Evolutionary conservation across 306 rosid species (phyloP).

Genomic region (Medicago ruthenica): DNA sequence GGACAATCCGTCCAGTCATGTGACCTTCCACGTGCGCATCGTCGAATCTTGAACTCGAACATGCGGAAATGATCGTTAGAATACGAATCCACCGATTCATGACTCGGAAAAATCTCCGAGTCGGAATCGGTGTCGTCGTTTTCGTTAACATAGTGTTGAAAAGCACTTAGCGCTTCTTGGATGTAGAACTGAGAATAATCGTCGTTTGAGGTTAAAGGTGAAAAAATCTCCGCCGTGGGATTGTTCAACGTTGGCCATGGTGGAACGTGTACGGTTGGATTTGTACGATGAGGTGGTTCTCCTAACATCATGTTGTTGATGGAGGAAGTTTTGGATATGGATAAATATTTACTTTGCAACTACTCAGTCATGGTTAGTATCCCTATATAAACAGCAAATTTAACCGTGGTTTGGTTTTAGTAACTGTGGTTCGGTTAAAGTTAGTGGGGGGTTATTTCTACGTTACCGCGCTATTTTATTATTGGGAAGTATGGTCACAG

Average conservation of each 20-base stretch:
- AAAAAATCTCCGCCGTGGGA: slow-evolving; percentile 51
- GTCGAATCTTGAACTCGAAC: slow-evolving; percentile 87
- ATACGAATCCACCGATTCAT: slow-evolving; percentile 57
- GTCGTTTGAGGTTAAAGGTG: slow-evolving; percentile 53
- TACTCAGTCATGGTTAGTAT: slow-evolving; percentile 36
- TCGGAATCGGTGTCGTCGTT: slow-evolving; percentile 51
- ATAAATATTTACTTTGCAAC: slow-evolving; percentile 29
- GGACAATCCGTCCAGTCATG: slow-evolving; percentile 99
- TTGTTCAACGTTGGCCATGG: slow-evolving; percentile 67
- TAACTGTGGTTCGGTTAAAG: slow-evolving; percentile 63
- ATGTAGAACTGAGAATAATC: slow-evolving; percentile 60
- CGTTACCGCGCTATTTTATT: slow-evolving; percentile 23
- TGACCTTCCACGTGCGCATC: slow-evolving; percentile 87
- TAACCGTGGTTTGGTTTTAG: slow-evolving; percentile 57
- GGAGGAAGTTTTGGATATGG: slow-evolving; percentile 17
- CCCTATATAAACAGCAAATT: slow-evolving; percentile 53
- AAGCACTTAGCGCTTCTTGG: slow-evolving; percentile 59
- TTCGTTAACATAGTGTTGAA: slow-evolving; percentile 62
- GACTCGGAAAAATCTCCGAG: slow-evolving; percentile 55
- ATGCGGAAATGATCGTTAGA: slow-evolving; percentile 86
- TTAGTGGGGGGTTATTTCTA: slow-evolving; percentile 22
- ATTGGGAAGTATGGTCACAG: slow-evolving; percentile 5
- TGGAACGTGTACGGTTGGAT: slow-evolving; percentile 72
- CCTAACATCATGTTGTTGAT: slow-evolving; percentile 72
- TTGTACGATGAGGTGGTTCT: slow-evolving; percentile 59